Base-by-base conservation (phyloP, 148 eudicot genomes). In the Vaccinium myrtillus region DNA sequence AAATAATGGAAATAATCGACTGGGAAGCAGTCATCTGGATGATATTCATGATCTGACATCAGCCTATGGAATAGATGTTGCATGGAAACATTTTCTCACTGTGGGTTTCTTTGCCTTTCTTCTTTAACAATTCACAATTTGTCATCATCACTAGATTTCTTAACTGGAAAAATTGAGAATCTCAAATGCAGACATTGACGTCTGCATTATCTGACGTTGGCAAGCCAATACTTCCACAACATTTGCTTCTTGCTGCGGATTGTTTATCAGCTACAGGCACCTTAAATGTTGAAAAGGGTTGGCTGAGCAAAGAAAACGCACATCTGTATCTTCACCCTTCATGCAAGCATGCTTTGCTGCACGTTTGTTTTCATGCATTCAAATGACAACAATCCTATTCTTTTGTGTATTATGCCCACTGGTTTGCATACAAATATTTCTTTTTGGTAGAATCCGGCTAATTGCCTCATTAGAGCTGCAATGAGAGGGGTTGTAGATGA, bases 1-100 rank as follows among this genome's bases (percentile, higher is more conserved):
- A 84, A 23, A 89, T 97, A 86, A 92, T 91, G 93, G 89, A 90
- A 23, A 83, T 95, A 87, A 94, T 97, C 59, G 99, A 97, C 56
- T 97, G 99, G 99, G 89, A 90, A 21, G 92, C 50, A 97, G 98
- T 83, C 90, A 94, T 88, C 99, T 98, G 15, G 98, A 97, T 89
- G 98, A 95, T 39, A 86, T 95, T 79, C 90, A 87, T 78, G 98
- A 94, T 53, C 81, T 88, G 79, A 88, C 86, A 85, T 83, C 76
- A 27, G 85, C 92, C 8, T 91, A 84, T 86, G 98, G 98, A 58
- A 90, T 94, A 69, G 98, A 93, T 91, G 90, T 86, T 84, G 98
- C 98, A 67, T 88, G 92, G 91, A 84, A 90, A 76, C 86, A 80
- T 78, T 96, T 94, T 86, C 82, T 92, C 13, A 89, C 78, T 85